These are phyloP conservation scores for Kazachstania kunashirensis DNA, from an alignment of 805 yeast genomes.

Conservation along the genomic window DNA sequence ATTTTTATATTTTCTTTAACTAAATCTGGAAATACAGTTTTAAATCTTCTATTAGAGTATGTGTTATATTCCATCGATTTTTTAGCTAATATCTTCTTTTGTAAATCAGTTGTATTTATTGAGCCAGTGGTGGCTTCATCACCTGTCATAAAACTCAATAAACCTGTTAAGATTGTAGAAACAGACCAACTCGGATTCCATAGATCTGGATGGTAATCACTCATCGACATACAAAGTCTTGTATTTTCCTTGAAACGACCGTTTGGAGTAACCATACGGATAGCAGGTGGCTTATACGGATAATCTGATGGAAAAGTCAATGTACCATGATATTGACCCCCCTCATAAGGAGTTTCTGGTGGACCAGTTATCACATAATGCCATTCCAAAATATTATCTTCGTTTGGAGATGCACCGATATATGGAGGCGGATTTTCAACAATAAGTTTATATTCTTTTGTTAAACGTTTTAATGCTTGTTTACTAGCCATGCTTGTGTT, in stretches of 20 bases:
- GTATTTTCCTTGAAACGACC: constrained; percentile 79
- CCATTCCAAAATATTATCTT: constrained; percentile 83
- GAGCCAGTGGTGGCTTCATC: constrained; percentile 80
- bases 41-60: constrained; percentile 47
- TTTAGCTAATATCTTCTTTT: constrained; percentile 47
- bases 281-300: constrained; percentile 88
- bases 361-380: constrained; percentile 91
- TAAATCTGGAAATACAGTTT: constrained; percentile 59
- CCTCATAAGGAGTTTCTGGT: constrained; percentile 74
- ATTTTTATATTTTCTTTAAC: constrained; percentile 28
- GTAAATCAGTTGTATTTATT: constrained; percentile 50
- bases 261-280: constrained; percentile 80
- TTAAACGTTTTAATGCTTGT: constrained; percentile 42
- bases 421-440: constrained; percentile 77
- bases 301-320: constrained; percentile 73
- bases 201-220: constrained; percentile 86
- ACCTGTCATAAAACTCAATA: constrained; percentile 87
- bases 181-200: constrained; percentile 99
- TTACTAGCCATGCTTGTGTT: constrained; percentile 36
- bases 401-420: constrained; percentile 77
- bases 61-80: constrained; percentile 54
- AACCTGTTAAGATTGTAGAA: constrained; percentile 75
- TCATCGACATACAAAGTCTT: constrained; percentile 80
- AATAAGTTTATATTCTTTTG: constrained; percentile 73
- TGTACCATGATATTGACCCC: constrained; percentile 88